These are phyloP conservation scores for Euphorbia celastroides DNA, from an alignment of 441 rosid species.

Conservation along the genomic window DNA sequence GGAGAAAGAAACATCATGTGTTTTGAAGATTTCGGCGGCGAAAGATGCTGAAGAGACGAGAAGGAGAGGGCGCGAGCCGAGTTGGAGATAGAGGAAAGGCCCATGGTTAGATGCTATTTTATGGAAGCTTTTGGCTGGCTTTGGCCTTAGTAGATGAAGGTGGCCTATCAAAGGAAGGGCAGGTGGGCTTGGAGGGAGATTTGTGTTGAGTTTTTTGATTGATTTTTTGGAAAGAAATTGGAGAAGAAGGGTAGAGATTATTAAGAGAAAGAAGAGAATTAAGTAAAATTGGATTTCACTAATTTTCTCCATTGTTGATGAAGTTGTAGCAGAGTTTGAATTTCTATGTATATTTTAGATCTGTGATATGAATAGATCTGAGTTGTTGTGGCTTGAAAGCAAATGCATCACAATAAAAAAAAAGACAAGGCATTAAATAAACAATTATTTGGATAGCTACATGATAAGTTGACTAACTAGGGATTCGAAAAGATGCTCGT, in stretches of 20 bases:
- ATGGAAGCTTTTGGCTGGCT: constrained; percentile 12
- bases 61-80: constrained; percentile 11
- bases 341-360: no score
- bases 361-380: no score
- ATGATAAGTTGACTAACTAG: no score
- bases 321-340: no score
- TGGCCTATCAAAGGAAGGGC: constrained; percentile 26
- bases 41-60: constrained; percentile 8
- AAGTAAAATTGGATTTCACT: background rate
- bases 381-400: no score
- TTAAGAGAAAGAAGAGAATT: background rate
- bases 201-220: background rate
- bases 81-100: constrained; percentile 17
- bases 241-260: background rate
- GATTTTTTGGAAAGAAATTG: constrained; percentile 6
- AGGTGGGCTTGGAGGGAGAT: constrained; percentile 22
- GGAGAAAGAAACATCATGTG: constrained; percentile 14
- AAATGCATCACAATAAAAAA: no score
- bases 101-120: constrained; percentile 18
- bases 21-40: constrained; percentile 19
- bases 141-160: constrained; percentile 21
- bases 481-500: no score
- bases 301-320: background rate
- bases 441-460: no score
- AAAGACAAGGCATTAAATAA: no score